These are phyloP conservation scores for Fusarium sp. DNA, from an alignment of 2,329 filamentous ascomycete genomes.

Conservation along the genomic window DNA sequence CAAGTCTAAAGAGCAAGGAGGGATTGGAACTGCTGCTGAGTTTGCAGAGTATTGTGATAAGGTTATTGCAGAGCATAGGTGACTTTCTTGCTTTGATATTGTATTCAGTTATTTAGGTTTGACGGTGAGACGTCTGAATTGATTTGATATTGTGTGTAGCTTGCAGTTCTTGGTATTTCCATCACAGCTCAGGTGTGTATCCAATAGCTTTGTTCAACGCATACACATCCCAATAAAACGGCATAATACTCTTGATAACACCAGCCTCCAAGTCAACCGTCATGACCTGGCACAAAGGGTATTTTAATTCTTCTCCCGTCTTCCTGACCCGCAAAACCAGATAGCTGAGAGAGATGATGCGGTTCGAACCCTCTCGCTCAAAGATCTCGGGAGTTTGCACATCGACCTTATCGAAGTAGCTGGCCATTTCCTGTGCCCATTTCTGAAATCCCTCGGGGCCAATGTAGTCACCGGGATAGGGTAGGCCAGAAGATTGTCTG, in stretches of 20 bases:
- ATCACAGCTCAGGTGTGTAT: conserved; percentile 16
- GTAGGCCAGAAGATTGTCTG: conserved; percentile 51
- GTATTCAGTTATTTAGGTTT: no score
- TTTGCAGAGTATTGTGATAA: conserved; percentile 27
- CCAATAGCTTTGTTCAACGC: conserved; percentile 40
- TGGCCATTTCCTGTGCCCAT: conserved; percentile 49
- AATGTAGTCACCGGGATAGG: conserved; percentile 49
- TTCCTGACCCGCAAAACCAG: conserved; percentile 48
- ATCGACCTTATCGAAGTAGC: conserved; percentile 45
- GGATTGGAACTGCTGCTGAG: conserved; percentile 14
- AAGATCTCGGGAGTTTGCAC: conserved; percentile 50
- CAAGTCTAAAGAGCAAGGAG: conserved; percentile 16
- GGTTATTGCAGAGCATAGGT: conserved; percentile 3
- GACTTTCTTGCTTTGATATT: no score
- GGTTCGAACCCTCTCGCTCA: conserved; percentile 46
- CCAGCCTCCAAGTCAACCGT: conserved; percentile 51
- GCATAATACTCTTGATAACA: conserved; percentile 47
- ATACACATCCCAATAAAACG: conserved; percentile 54
- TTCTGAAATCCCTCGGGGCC: conserved; percentile 48
- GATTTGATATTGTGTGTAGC: no score
- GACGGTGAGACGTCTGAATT: no score
- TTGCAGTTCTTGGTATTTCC: no score
- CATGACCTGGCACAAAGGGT: conserved; percentile 49
- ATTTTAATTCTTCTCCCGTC: conserved; percentile 47
- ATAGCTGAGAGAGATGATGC: conserved; percentile 46